Evolutionary conservation across 345 rosid species (phyloP).

Genomic region (Corchorus capsularis): DNA sequence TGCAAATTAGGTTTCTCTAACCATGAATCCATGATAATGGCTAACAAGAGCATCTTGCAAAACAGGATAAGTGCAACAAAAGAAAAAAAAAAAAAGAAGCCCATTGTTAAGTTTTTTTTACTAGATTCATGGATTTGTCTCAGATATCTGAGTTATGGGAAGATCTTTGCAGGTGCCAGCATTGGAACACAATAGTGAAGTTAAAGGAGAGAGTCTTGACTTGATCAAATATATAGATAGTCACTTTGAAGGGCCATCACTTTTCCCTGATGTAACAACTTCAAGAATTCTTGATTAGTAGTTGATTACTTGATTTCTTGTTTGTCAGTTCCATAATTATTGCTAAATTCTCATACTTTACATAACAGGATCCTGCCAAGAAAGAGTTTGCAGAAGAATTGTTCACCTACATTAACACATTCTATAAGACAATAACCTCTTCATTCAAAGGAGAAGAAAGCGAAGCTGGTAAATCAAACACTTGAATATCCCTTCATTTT

Average conservation of each 20-base stretch:
- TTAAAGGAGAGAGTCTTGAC: conserved; percentile 66
- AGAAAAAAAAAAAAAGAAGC: not conserved
- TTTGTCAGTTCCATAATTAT: not conserved
- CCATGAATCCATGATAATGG: not conserved
- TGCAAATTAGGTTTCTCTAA: not conserved
- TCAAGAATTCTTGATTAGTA: not conserved
- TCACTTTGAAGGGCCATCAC: conserved; percentile 82
- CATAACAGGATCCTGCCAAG: conserved; percentile 59
- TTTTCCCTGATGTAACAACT: conserved; percentile 59
- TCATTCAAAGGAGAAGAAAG: conserved; percentile 60
- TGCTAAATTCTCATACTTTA: conserved; percentile 23
- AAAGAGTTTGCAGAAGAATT: conserved; percentile 71
- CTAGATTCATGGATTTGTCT: conserved; percentile 12
- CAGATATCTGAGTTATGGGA: conserved; percentile 23
- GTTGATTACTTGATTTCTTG: not conserved
- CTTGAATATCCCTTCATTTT: not conserved
- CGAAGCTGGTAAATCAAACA: conserved; percentile 40
- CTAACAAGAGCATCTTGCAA: not conserved
- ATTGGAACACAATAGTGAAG: conserved; percentile 66
- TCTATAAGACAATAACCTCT: conserved; percentile 32
- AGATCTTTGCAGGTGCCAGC: conserved; percentile 59
- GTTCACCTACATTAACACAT: conserved; percentile 49
- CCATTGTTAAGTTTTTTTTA: not conserved
- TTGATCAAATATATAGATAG: conserved; percentile 71
- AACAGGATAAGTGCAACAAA: not conserved